A percentile compares a stretch with the other conserved stretches of the same genome.
Evolutionary conservation across 345 rosid species (phyloP).

Genomic region (Isatis tinctoria): DNA sequence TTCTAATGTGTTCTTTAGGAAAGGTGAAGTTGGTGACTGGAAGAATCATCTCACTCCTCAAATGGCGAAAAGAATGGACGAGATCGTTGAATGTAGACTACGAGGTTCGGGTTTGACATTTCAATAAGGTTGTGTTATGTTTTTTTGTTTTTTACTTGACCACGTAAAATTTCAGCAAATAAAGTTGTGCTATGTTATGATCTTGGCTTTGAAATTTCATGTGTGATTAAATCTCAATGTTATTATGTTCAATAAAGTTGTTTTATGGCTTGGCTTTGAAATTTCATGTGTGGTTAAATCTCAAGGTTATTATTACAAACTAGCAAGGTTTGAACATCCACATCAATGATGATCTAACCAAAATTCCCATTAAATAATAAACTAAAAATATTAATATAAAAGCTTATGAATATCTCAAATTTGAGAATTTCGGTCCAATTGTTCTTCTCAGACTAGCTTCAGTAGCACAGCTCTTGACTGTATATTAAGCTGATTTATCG

Average conservation of each 20-base stretch:
- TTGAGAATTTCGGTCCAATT: too few relatives aligned
- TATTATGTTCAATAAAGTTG: neutral
- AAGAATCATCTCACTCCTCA: conserved; percentile 42
- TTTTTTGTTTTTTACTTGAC: neutral
- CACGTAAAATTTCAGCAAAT: neutral
- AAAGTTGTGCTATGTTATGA: neutral
- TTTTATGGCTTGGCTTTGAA: neutral
- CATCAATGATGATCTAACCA: too few relatives aligned
- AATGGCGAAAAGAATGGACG: conserved; percentile 37
- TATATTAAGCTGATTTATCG: too few relatives aligned
- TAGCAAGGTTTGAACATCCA: too few relatives aligned
- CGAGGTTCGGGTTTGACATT: conserved; percentile 33
- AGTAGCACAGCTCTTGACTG: too few relatives aligned
- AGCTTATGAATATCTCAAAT: neutral
- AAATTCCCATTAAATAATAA: too few relatives aligned
- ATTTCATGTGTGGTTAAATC: neutral
- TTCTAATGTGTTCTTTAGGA: conserved; percentile 36
- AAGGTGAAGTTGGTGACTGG: conserved; percentile 57
- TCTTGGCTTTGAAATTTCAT: neutral
- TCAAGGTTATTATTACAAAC: neutral
- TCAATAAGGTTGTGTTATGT: conserved; percentile 12
- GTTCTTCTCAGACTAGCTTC: too few relatives aligned
- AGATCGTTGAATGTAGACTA: conserved; percentile 35
- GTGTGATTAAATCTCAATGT: neutral
- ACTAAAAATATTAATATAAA: too few relatives aligned